Evolutionary conservation across 1,284 basidiomycete species (phyloP), one percentile per base, ranked within the genome.

Genomic region (Ustilago nuda): DNA sequence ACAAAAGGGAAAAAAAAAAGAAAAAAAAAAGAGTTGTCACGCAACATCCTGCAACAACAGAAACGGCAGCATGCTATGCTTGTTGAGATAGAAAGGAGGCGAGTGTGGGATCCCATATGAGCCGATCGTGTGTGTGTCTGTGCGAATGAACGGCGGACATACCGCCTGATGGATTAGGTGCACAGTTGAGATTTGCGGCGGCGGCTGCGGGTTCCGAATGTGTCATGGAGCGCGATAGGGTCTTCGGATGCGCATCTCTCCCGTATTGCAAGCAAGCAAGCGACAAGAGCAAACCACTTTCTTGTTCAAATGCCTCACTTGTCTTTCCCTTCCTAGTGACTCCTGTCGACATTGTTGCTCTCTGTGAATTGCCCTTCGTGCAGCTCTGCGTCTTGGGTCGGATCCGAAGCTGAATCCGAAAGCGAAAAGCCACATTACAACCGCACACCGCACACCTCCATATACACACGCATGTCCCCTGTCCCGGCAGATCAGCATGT

Each of bases 361-460:
- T 27, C 15, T 15, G 9, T 39, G 23, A 23, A 23, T 39, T 39
- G 9, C 37, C 37, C 37, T 39, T 39, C 3, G 9, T 39, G 37
- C 37, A 23, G 23, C 23, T 27, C 23, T 27, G 23, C 23, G n/a
- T 4, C n/a, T 45, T 19, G 43, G 43, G 43, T 19, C 43, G 43
- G n/a, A 45, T 45, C 43, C 43, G 43, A 45, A 45, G 43, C 43
- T 45, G 43, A 45, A 23, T 45, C 43, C 43, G 43, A 41, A 41
- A 41, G 39, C 39, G 39, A 41, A 41, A 41, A 17, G 23, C 23
- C 23, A 27, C 23, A 27, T 3, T 3, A 3, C 23, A 27, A 23
- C 23, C 23, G 23, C 23, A 23, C 23, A 27, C 23, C 23, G 23
- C 23, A 27, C 23, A 27, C 3, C 23, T 27, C 23, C 23, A 13